Evolutionary conservation across 2,329 filamentous ascomycete species (phyloP).

Genomic region (Neonectria coccinea): DNA sequence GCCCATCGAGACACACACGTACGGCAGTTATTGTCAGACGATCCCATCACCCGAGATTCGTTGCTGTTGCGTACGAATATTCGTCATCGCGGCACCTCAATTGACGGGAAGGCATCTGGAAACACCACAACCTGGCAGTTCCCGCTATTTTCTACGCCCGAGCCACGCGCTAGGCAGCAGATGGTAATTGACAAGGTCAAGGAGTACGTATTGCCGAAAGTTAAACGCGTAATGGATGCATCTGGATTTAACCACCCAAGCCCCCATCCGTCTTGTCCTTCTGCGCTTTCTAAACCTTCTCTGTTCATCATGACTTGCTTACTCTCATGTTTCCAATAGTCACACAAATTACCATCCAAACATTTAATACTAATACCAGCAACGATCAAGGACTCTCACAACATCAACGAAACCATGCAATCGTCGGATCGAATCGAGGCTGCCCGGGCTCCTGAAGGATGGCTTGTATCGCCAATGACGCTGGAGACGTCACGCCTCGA

Average conservation of each 20-base stretch:
- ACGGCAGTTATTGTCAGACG: not conserved
- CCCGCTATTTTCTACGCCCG: too few relatives aligned
- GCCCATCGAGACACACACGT: not conserved
- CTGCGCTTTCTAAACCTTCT: not conserved
- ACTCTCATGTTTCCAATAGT: not conserved
- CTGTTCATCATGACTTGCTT: not conserved
- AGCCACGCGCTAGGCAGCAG: not conserved
- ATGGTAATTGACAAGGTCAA: not conserved
- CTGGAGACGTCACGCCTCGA: not conserved
- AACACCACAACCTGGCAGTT: too few relatives aligned
- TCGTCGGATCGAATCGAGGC: conserved; percentile 2
- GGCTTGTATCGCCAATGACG: conserved; percentile 14
- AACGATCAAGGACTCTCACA: not conserved
- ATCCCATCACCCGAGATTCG: not conserved
- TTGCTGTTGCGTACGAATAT: not conserved
- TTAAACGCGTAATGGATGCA: not conserved
- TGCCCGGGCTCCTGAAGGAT: not conserved
- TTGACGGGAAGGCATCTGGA: too few relatives aligned
- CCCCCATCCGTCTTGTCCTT: not conserved
- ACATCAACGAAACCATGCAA: conserved; percentile 5
- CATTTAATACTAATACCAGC: not conserved
- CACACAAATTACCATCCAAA: not conserved
- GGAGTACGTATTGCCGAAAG: not conserved
- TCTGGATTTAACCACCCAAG: not conserved
- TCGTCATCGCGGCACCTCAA: too few relatives aligned